Evolutionary conservation across 352 stramenopile genomes (phyloP).

Genomic region (Hyaloperonospora brassicae): DNA sequence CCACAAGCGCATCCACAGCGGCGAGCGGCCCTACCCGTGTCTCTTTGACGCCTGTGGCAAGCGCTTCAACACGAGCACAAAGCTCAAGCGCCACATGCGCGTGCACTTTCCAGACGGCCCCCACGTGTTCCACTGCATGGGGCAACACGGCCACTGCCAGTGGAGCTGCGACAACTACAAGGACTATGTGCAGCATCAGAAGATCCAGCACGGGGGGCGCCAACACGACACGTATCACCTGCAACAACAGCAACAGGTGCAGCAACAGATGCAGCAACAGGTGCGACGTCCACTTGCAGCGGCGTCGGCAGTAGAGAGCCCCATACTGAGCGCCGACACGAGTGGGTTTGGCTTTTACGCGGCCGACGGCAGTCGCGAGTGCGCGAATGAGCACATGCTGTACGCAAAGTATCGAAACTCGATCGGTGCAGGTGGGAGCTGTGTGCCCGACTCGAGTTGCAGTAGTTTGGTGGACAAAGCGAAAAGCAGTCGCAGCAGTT

Average conservation of each 20-base stretch:
- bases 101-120: conserved; percentile 78
- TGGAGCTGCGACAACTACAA: conserved; percentile 83
- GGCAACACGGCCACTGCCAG: conserved; percentile 4
- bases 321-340: conserved; percentile 16
- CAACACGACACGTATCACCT: background rate
- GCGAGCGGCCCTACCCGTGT: conserved; percentile 74
- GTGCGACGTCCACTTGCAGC: conserved; percentile 4
- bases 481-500: conserved; percentile 19
- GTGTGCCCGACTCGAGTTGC: conserved; percentile 34
- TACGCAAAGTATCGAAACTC: conserved; percentile 12
- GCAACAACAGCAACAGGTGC: conserved; percentile 1
- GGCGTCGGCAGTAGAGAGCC: background rate
- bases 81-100: conserved; percentile 84
- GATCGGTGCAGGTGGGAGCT: background rate
- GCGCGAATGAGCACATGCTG: conserved; percentile 13
- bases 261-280: conserved; percentile 5
- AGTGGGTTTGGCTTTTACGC: conserved; percentile 39
- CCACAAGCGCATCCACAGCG: conserved; percentile 84
- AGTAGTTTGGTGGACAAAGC: conserved; percentile 31
- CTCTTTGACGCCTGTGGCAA: conserved; percentile 74
- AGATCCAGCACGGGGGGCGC: conserved; percentile 32
- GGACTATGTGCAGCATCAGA: conserved; percentile 68
- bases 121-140: conserved; percentile 65
- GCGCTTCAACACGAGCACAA: conserved; percentile 83
- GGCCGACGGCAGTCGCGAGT: conserved; percentile 20